Evolutionary conservation across 2,329 filamentous ascomycete species (phyloP), one percentile per base, ranked within the genome.

Genomic region (Cryphonectria japonica): DNA sequence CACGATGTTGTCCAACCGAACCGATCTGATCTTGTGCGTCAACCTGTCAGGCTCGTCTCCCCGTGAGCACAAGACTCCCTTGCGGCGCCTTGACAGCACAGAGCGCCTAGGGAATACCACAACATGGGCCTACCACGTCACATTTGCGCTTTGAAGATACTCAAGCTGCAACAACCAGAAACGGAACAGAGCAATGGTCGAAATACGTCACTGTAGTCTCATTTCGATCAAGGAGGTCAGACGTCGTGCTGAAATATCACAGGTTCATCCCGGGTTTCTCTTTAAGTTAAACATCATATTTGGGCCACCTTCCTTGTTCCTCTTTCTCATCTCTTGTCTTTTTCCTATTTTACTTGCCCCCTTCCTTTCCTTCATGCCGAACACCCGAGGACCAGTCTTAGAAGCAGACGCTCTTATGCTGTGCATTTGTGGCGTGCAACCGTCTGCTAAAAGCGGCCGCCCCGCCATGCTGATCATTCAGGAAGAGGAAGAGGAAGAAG

Each of bases 101-200:
- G 16, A 50, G 46, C 22, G 46, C 54, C 5, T 59, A 2, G 11
- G 11, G 29, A 13, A 26, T 32, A 19, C 26, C 4, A 19, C 54
- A 34, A 26, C 54, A 59, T 59, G 54, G 54, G 26, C 54, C 54
- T 13, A 9, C n/a, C 52, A 57, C n/a, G 52, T 71, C 62, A 66
- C 67, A 62, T 59, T 69, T 62, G 54, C 66, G 69, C 69, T 66
- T 62, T 62, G 54, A 54, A 52, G 62, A 41, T 66, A 69, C 46
- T 61, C 69, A 54, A 57, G n/a, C 52, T 57, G 52, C 52, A 29
- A n/a, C 52, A 57, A 57, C 52, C n/a, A 57, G 52, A 29, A 9
- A 57, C n/a, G n/a, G 9, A n/a, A 29, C n/a, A 39, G 37, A 39
- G 9, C 11, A 39, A 39, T 59, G 54, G 14, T 34, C 29, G 22